Base-by-base conservation (phyloP, 495 filamentous ascomycete genomes). In the Penicillium canescens region DNA sequence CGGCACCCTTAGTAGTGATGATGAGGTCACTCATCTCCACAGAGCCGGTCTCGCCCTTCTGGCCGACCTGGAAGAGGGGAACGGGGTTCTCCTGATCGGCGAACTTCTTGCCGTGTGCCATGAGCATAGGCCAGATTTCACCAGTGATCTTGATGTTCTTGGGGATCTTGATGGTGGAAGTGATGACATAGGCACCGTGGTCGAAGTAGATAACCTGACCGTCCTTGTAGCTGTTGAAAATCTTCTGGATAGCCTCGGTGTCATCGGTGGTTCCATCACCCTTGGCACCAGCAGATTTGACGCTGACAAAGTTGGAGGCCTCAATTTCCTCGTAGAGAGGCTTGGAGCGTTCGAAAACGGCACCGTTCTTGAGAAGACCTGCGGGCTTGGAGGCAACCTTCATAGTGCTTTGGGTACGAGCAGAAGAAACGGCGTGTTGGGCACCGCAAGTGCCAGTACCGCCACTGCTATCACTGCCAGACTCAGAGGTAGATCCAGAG, bases 81-180 rank as follows among this genome's bases (percentile, higher is more conserved):
- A 75, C 62, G 9, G 93, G 92, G 59, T 90, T 89, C 23, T 68
- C 54, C 26, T 83, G 75, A 64, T 94, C 83, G 46, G 82, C 71
- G 74, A 95, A 98, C 23, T 80, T 80, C 26, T 67, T 64, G 41
- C 91, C 90, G 26, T 85, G 81, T 7, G 89, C 92, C 82, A 98
- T 89, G 53, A 98, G 89, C 36, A 96, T 71, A 16, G 93, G 85
- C 87, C 88, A 94, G 60, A 92, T 84, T 68, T 98, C 93, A 62
- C 93, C 93, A n/a, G 87, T 86, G 63, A 98, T 93, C 59, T 69
- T 72, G 63, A 73, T 70, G 39, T 70, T 50, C 61, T 70, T 71
- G 42, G 93, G 93, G 4, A 98, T 79, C 65, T 87, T 85, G 69
- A 98, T 73, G 2, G 93, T 97, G 47, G 85, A 80, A 41, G 88